Conservation (phyloP, 2,329 filamentous ascomycete species). For the Trichoderma gracile region DNA sequence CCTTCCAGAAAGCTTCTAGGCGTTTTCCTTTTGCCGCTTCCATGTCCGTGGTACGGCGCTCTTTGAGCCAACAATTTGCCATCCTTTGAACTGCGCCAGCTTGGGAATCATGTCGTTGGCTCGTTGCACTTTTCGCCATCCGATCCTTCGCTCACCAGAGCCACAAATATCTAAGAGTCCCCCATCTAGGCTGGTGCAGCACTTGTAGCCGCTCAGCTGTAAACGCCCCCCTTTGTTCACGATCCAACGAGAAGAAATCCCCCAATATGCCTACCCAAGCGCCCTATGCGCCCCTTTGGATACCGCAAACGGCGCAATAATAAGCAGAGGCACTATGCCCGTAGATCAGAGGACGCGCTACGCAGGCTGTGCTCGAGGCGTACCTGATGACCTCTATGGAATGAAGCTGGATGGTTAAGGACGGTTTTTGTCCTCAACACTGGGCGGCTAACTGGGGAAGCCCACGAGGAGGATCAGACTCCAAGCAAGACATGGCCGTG, state of each 20-base stretch:
- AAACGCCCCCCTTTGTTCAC: background rate
- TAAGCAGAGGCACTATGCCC: too few relatives aligned
- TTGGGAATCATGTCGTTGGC: background rate
- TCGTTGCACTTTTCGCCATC: background rate
- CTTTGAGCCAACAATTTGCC: background rate
- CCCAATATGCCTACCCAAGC: background rate
- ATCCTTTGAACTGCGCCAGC: background rate
- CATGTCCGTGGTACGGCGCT: background rate
- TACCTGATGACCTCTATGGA: too few relatives aligned
- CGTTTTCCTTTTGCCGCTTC: background rate
- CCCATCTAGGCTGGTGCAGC: too few relatives aligned
- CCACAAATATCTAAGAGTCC: background rate
- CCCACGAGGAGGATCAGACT: too few relatives aligned
- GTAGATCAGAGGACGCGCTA: too few relatives aligned
- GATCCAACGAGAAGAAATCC: background rate
- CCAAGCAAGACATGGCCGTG: too few relatives aligned
- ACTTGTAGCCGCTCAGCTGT: background rate
- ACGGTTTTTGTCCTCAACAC: too few relatives aligned
- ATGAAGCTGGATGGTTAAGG: too few relatives aligned
- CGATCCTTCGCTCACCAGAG: constrained; percentile 5
- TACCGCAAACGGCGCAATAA: background rate
- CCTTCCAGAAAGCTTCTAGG: constrained; percentile 22
- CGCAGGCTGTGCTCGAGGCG: too few relatives aligned
- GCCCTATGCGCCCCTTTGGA: background rate
- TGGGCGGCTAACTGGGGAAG: too few relatives aligned